Evolutionary conservation across 306 rosid genomes (phyloP).

Genomic region (Abrus pulchellus): DNA sequence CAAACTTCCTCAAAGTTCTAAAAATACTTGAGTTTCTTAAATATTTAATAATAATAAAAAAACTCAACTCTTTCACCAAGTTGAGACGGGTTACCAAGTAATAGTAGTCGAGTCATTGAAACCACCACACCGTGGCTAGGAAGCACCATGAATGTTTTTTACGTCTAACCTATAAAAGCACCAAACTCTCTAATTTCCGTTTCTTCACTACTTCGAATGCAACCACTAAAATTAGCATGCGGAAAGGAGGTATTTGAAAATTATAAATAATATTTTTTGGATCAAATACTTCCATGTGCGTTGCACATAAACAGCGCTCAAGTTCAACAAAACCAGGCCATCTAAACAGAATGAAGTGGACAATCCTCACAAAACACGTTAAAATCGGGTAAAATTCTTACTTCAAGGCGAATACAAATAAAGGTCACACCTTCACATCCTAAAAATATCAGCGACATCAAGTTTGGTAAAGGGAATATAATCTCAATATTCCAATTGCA

Average conservation of each 20-base stretch:
- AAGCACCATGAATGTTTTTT: background rate
- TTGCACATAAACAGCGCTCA: background rate
- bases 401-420: conserved; percentile 20
- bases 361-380: background rate
- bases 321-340: background rate
- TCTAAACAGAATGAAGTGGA: background rate
- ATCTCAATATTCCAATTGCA: conserved; percentile 52
- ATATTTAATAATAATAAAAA: background rate
- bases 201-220: background rate
- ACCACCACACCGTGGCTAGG: background rate
- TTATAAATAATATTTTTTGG: background rate
- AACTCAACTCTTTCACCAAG: too few relatives aligned
- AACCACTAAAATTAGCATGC: background rate
- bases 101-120: background rate
- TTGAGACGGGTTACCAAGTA: too few relatives aligned
- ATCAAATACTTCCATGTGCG: background rate
- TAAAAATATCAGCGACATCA: conserved; percentile 4
- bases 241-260: background rate
- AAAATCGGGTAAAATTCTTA: background rate
- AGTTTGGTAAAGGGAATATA: conserved; percentile 39
- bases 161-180: background rate
- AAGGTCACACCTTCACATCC: background rate
- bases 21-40: background rate
- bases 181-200: background rate
- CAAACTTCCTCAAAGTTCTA: background rate